phyloP scores from a whole-genome alignment of 2,329 filamentous ascomycete genomes.

The Hymenoscyphus linearis region DNA sequence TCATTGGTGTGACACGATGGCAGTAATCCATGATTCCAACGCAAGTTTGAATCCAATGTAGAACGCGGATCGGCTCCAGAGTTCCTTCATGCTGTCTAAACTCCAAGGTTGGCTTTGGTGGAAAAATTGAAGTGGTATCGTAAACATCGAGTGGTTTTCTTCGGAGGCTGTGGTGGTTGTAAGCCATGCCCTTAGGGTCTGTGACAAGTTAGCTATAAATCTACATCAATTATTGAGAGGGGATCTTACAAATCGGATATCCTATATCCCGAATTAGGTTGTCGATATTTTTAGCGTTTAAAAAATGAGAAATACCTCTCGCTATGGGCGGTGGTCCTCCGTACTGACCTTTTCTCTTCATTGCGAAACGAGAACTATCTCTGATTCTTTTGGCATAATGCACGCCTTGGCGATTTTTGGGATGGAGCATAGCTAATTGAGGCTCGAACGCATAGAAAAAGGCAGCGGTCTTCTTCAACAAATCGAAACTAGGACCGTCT shows the following conservation, averaged over 20 bases:
- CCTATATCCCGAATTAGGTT: not conserved
- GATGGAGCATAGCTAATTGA: constrained; percentile 27
- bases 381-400: not conserved
- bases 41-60: constrained; percentile 15
- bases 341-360: not conserved
- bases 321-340: not conserved
- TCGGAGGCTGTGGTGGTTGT: no score
- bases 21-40: constrained; percentile 13
- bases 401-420: not conserved
- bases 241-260: no score
- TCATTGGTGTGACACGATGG: no score
- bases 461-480: constrained; percentile 27
- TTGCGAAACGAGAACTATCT: constrained; percentile 5
- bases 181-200: no score
- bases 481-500: constrained; percentile 17
- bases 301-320: constrained; percentile 1
- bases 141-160: not conserved
- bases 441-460: constrained; percentile 29
- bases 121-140: not conserved
- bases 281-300: not conserved
- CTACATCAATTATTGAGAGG: no score
- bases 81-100: constrained; percentile 26
- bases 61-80: constrained; percentile 15
- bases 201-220: no score
- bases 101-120: constrained; percentile 19